Evolutionary conservation across 2,329 filamentous ascomycete genomes (phyloP).

Genomic region (Trichophyton schoenleinii): DNA sequence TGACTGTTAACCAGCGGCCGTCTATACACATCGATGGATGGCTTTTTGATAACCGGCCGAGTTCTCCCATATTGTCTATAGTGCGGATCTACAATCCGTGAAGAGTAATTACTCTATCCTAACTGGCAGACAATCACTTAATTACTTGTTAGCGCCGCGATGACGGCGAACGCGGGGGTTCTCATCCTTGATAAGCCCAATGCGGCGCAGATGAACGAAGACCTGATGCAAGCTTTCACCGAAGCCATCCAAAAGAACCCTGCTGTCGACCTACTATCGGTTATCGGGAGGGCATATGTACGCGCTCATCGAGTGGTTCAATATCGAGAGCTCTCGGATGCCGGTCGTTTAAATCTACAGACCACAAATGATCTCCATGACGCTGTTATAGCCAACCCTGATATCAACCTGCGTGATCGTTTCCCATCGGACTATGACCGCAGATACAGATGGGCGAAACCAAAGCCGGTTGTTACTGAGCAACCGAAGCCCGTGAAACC

Average conservation of each 20-base stretch:
- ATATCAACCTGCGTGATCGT: conserved; percentile 15
- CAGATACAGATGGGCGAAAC: conserved; percentile 15
- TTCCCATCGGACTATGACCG: conserved; percentile 17
- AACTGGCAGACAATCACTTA: no score
- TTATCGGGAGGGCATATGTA: conserved; percentile 15
- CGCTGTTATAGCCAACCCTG: conserved; percentile 11
- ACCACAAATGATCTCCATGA: conserved; percentile 12
- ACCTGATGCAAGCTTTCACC: conserved; percentile 16
- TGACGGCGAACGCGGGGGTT: not conserved
- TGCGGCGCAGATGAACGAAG: conserved; percentile 17
- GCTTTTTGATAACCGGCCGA: no score
- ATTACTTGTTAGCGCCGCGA: no score
- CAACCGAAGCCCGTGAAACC: not conserved
- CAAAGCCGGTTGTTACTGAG: conserved; percentile 3
- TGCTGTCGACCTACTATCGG: conserved; percentile 16
- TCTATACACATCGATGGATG: no score
- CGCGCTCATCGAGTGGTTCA: conserved; percentile 13
- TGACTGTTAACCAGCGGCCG: no score
- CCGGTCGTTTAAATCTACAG: conserved; percentile 13
- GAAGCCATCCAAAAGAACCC: conserved; percentile 15
- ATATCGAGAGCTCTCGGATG: conserved; percentile 12
- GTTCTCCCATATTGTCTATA: no score
- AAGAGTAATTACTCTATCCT: no score
- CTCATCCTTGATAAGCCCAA: not conserved
- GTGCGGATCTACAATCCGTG: no score